Conservation (phyloP, 768 basidiomycete species). For the Leucogyrophana mollusca region DNA sequence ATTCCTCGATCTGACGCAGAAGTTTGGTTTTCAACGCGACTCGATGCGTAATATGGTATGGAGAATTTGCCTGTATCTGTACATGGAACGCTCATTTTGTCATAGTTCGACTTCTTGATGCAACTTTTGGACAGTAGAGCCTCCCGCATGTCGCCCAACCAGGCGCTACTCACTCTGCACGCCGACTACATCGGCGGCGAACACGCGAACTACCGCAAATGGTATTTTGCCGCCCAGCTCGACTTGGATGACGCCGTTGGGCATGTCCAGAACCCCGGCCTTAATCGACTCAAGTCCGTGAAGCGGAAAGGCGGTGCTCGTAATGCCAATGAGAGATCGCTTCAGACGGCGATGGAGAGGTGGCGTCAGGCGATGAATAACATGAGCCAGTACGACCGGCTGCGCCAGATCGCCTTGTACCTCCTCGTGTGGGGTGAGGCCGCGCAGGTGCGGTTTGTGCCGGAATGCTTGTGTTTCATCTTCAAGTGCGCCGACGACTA, state of each 20-base stretch:
- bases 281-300: constrained; percentile 78
- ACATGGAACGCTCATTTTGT: constrained; percentile 8
- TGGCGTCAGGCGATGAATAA: constrained; percentile 99
- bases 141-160: constrained; percentile 95
- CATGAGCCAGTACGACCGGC: constrained; percentile 97
- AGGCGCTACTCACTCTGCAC: constrained; percentile 92
- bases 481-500: constrained; percentile 99
- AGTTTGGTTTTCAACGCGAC: constrained; percentile 97
- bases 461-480: constrained; percentile 97
- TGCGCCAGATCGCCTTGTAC: constrained; percentile 94
- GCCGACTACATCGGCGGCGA: constrained; percentile 99
- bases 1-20: constrained; percentile 94
- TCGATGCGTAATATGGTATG: constrained; percentile 93
- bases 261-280: constrained; percentile 85
- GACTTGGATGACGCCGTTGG: constrained; percentile 98
- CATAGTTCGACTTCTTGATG: constrained; percentile 95
- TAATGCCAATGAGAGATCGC: constrained; percentile 55
- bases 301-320: constrained; percentile 57
- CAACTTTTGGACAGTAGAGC: constrained; percentile 95
- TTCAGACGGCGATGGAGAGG: constrained; percentile 82
- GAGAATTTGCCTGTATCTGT: constrained; percentile 4
- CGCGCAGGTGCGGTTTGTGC: constrained; percentile 93
- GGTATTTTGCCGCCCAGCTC: constrained; percentile 99
- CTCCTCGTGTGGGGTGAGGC: constrained; percentile 98
- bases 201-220: constrained; percentile 98